Evolutionary conservation across 176 grass and related monocot genomes (phyloP).

Genomic region (Zoysia japonica): DNA sequence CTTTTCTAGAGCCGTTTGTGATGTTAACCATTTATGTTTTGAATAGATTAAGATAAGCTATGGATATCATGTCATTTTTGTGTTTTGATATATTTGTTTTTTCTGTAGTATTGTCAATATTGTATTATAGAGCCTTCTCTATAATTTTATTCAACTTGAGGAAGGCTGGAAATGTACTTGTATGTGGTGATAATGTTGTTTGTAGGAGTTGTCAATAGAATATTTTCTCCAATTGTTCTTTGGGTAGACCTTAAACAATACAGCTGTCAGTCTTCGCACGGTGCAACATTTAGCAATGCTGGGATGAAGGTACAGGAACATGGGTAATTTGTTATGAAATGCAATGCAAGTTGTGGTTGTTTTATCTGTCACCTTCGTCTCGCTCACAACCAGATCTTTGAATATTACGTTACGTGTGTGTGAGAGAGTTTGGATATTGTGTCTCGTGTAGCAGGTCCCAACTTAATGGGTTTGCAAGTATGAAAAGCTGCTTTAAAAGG

Average conservation of each 20-base stretch:
- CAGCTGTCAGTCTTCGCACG: not conserved
- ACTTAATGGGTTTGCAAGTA: not conserved
- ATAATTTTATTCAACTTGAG: conserved; percentile 26
- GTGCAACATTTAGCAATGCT: not conserved
- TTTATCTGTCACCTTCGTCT: conserved; percentile 1
- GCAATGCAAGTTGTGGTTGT: not conserved
- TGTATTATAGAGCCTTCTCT: conserved; percentile 4
- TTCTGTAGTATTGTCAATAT: conserved; percentile 9
- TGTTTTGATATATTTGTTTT: conserved; percentile 3
- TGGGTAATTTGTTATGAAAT: conserved; percentile 9
- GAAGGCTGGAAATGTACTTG: not conserved
- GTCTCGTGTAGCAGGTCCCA: not conserved
- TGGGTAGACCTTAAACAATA: not conserved
- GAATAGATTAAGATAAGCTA: not conserved
- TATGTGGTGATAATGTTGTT: conserved; percentile 4
- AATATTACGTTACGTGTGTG: too few species aligned
- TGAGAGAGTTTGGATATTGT: not conserved
- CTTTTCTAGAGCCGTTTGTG: not conserved
- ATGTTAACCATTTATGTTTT: conserved; percentile 11
- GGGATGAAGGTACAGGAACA: not conserved
- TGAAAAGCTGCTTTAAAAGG: not conserved
- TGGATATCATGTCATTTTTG: conserved; percentile 2
- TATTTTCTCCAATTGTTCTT: conserved; percentile 2
- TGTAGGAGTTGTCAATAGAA: conserved; percentile 21
- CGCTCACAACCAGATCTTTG: not conserved